Conservation (phyloP, 495 filamentous ascomycete species). For the Neurospora sp. region DNA sequence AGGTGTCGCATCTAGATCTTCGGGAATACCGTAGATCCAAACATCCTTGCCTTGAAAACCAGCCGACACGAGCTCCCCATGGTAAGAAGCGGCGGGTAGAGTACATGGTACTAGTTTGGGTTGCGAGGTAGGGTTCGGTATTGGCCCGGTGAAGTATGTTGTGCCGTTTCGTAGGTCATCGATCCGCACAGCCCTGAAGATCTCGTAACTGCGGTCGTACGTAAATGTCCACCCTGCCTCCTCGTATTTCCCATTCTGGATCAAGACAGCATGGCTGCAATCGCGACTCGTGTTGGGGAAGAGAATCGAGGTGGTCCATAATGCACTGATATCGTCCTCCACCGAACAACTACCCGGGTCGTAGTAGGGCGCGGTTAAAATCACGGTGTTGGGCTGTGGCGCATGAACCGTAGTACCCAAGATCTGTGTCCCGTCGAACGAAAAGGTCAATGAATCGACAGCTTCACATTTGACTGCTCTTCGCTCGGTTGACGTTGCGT, state of each 20-base stretch:
- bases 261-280: constrained; percentile 65
- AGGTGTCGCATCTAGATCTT: constrained; percentile 52
- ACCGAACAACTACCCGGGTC: constrained; percentile 46
- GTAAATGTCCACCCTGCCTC: constrained; percentile 73
- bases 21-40: constrained; percentile 74
- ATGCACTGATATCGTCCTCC: constrained; percentile 57
- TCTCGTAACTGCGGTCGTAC: constrained; percentile 65
- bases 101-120: constrained; percentile 51
- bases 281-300: constrained; percentile 70
- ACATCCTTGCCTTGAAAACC: constrained; percentile 64
- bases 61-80: constrained; percentile 65
- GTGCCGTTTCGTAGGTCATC: constrained; percentile 67
- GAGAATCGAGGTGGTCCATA: constrained; percentile 84
- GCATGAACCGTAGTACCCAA: constrained; percentile 64
- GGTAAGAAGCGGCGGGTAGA: constrained; percentile 53
- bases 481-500: constrained; percentile 53
- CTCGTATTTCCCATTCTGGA: constrained; percentile 57
- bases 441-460: constrained; percentile 72
- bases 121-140: constrained; percentile 31
- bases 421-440: constrained; percentile 74
- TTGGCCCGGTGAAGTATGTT: constrained; percentile 72
- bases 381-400: constrained; percentile 57
- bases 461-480: constrained; percentile 73
- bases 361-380: constrained; percentile 74
- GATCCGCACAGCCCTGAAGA: constrained; percentile 65